Base-by-base conservation (phyloP, 2,329 filamentous ascomycete species). In the Sclerotinia subarctica region DNA sequence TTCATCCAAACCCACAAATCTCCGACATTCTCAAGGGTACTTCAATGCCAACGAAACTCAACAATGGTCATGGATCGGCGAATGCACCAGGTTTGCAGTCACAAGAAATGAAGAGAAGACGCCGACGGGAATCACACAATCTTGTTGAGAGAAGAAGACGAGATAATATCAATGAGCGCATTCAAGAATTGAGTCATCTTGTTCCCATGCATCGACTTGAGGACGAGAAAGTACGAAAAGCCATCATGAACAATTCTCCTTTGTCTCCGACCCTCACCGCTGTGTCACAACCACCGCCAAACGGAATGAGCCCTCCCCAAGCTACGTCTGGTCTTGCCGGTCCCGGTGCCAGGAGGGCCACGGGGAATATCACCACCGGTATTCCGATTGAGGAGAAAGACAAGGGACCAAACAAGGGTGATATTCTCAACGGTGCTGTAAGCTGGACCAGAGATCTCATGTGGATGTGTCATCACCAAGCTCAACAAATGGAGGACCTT, bases 161-260 rank as follows among this genome's bases (percentile, higher is more conserved):
- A 70, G 95, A 98, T 81, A 98, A 98, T 78, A 99, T 99, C 83
- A 99, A 99, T 74, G 95, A 99, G 80, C 89, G 95, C 54, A 99
- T 99, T 71, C 94, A 98, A 76, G 95, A 99, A 77, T 85, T 99
- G 10, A 97, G 94, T 76, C 92, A 93, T 75, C 86, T 99, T 24
- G 94, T 99, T 2, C 95, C 95, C 32, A 85, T 90, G 70, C 95
- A 99, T 79, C 89, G 95, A 70, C 84, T 99, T 2, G 95, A 99
- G 76, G 95, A 98, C 77, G 95, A 99, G 80, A 97, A 97, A 81
- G 91, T 98, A 59, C 90, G 94, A 73, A 98, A 98, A 81, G 90
- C 97, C 76, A 90, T 98, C 66, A 88, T 94, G 75, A 98, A 94
- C 77, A 96, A 94, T 70, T 94, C 92, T 1, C 92, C 94, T 0